Percentiles rank a stretch among this genome's conserved stretches.
Conservation (phyloP, 257 asterid genomes). For the Gynochthodes officinalis region DNA sequence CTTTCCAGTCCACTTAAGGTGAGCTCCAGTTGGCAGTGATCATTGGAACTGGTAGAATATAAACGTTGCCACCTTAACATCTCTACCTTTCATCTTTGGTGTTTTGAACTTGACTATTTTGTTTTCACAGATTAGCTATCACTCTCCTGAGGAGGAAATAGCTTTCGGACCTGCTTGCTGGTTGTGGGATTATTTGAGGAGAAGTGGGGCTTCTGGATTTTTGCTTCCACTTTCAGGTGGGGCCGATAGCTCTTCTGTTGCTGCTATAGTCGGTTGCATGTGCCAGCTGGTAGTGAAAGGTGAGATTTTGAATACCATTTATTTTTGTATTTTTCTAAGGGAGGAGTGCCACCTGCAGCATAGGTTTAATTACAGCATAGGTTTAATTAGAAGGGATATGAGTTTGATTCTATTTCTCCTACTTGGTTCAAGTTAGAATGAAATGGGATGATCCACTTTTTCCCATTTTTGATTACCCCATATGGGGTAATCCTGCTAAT, state of each 20-base stretch:
- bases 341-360: too few species aligned
- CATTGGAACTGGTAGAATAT: neutral
- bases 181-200: conserved; percentile 95
- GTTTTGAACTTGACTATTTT: neutral
- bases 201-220: conserved; percentile 96
- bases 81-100: neutral
- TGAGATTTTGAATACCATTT: conserved; percentile 20
- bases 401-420: too few species aligned
- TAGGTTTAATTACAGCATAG: neutral
- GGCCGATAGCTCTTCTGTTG: conserved; percentile 95
- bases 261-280: conserved; percentile 98
- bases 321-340: too few species aligned
- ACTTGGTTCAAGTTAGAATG: too few species aligned
- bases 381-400: too few species aligned
- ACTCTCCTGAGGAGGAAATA: conserved; percentile 53
- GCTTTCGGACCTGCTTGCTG: conserved; percentile 96
- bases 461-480: too few species aligned
- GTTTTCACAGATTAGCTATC: conserved; percentile 66
- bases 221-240: conserved; percentile 98
- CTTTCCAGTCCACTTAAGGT: conserved; percentile 94
- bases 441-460: too few species aligned
- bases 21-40: conserved; percentile 10
- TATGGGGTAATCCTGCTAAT: too few species aligned
- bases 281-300: conserved; percentile 95
- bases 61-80: neutral